These are phyloP conservation scores for Monilinia vaccinii-corymbosi DNA, from an alignment of 2,329 filamentous ascomycete genomes.

Conservation along the genomic window DNA sequence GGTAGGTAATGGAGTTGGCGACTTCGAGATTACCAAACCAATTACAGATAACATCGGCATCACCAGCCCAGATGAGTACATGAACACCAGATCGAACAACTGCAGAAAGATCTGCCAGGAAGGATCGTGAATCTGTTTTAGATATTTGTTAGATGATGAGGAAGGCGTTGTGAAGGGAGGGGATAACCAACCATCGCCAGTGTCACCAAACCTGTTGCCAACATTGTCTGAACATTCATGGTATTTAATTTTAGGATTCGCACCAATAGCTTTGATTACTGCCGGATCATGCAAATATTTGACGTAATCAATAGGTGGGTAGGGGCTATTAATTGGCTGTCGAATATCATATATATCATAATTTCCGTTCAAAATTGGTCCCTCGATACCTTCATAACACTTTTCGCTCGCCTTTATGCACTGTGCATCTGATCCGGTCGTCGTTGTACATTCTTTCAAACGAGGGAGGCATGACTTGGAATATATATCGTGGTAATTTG, in stretches of 20 bases:
- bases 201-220: conserved; percentile 32
- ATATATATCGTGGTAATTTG: conserved; percentile 29
- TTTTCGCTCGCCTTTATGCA: conserved; percentile 60
- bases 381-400: conserved; percentile 27
- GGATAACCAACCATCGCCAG: conserved; percentile 31
- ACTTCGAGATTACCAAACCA: conserved; percentile 43
- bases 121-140: conserved; percentile 33
- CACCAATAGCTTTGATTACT: conserved; percentile 38
- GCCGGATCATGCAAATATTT: conserved; percentile 33
- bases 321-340: conserved; percentile 22
- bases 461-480: conserved; percentile 32
- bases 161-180: not conserved
- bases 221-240: conserved; percentile 33
- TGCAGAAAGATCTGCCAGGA: conserved; percentile 35
- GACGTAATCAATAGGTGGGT: conserved; percentile 32
- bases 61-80: conserved; percentile 43
- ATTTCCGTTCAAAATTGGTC: conserved; percentile 4
- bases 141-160: not conserved
- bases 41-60: conserved; percentile 51
- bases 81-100: conserved; percentile 40
- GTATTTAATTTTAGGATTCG: conserved; percentile 33
- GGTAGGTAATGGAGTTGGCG: conserved; percentile 38
- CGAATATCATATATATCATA: conserved; percentile 14
- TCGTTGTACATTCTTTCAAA: conserved; percentile 31
- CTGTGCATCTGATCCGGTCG: conserved; percentile 62